These are phyloP conservation scores for Leccinum arenicola DNA, from an alignment of 768 basidiomycete genomes.

Conservation along the genomic window DNA sequence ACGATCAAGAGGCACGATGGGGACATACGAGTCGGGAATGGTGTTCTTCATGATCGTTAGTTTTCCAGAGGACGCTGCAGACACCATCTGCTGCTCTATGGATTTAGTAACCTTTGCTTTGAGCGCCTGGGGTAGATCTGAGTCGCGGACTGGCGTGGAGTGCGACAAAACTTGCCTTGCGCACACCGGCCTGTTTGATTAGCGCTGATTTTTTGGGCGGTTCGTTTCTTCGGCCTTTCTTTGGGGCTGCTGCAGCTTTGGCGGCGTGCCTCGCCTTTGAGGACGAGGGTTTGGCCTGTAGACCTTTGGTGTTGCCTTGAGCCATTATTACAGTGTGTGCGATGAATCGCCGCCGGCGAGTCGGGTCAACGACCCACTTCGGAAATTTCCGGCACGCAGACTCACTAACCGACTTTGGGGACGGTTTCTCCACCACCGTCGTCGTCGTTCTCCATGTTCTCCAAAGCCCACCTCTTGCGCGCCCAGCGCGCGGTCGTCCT, in stretches of 20 bases:
- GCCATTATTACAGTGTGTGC: conserved; percentile 42
- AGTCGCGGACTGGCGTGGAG: background rate
- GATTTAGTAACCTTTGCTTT: conserved; percentile 90
- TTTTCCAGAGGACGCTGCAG: conserved; percentile 85
- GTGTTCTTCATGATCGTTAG: conserved; percentile 88
- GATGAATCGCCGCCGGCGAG: background rate
- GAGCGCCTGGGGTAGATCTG: conserved; percentile 50
- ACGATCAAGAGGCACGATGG: background rate
- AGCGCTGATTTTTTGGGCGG: conserved; percentile 78
- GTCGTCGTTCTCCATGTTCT: conserved; percentile 36
- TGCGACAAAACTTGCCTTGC: conserved; percentile 50
- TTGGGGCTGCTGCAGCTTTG: conserved; percentile 66
- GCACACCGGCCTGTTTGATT: conserved; percentile 73
- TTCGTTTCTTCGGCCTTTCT: conserved; percentile 76
- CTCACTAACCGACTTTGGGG: conserved; percentile 1
- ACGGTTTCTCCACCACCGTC: conserved; percentile 7
- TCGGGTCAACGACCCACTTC: conserved; percentile 1
- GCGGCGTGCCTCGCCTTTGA: conserved; percentile 52
- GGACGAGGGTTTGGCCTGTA: conserved; percentile 49
- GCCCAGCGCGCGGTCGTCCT: conserved; percentile 48
- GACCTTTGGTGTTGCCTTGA: conserved; percentile 85
- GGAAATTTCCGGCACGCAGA: conserved; percentile 26
- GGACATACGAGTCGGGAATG: conserved; percentile 30
- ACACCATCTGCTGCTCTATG: conserved; percentile 89
- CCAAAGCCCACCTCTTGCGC: conserved; percentile 47